phyloP scores from a whole-genome alignment of 805 yeast genomes.

The Ogataea polymorpha region DNA sequence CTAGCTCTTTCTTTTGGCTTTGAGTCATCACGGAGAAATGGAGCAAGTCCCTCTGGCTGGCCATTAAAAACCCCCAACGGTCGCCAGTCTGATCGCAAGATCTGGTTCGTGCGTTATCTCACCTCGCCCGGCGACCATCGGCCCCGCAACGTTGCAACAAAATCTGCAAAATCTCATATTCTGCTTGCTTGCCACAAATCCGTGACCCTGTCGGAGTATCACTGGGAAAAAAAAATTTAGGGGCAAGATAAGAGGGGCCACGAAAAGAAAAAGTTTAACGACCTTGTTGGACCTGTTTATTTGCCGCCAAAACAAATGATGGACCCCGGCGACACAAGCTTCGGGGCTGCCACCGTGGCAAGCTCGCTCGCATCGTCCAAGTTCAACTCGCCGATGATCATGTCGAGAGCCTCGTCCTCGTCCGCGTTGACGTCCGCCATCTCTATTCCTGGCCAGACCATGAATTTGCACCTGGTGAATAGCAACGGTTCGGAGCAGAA shows the following conservation, averaged over 20 bases:
- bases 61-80: not conserved
- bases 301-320: not conserved
- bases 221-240: conserved; percentile 8
- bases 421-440: conserved; percentile 27
- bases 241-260: conserved; percentile 9
- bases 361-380: conserved; percentile 25
- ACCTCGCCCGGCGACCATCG: not conserved
- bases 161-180: not conserved
- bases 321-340: conserved; percentile 1
- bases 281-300: not conserved
- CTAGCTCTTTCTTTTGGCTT: not conserved
- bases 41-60: not conserved
- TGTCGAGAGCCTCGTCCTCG: conserved; percentile 22
- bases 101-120: not conserved
- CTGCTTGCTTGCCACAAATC: conserved; percentile 3
- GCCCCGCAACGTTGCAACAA: not conserved
- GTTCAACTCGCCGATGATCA: conserved; percentile 20
- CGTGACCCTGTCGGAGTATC: conserved; percentile 12
- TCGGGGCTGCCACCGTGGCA: conserved; percentile 12
- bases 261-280: conserved; percentile 2
- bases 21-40: conserved; percentile 12
- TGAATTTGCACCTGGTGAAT: conserved; percentile 16
- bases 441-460: conserved; percentile 28
- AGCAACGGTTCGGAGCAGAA: conserved; percentile 11
- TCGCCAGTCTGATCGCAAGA: not conserved